A percentile compares a stretch with the other conserved stretches of the same genome.
Conservation (phyloP, 164 flowering plant genomes). For the Santalum album region DNA sequence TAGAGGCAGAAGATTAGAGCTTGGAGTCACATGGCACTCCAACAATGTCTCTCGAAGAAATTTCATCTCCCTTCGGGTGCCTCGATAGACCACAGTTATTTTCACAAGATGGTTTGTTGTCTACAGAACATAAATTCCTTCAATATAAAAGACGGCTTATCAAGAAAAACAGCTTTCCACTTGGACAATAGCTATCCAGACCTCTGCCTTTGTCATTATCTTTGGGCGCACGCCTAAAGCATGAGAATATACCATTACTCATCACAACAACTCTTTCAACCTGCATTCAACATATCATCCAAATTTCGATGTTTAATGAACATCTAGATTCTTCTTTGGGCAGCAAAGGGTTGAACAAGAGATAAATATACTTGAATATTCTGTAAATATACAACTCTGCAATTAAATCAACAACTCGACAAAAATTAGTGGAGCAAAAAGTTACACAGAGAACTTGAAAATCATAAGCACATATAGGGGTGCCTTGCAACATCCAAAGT, state of each 20-base stretch:
- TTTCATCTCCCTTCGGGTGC: conserved; percentile 23
- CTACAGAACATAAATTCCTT: conserved; percentile 50
- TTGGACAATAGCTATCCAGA: conserved; percentile 47
- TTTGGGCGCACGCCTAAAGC: conserved; percentile 97
- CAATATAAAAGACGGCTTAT: conserved; percentile 36
- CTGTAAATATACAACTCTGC: no score
- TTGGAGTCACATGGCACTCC: conserved; percentile 56
- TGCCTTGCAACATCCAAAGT: no score
- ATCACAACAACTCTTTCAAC: conserved; percentile 60
- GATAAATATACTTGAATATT: no score
- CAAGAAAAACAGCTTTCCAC: conserved; percentile 70
- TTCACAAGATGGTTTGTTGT: conserved; percentile 37
- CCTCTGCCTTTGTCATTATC: conserved; percentile 96
- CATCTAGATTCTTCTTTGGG: neutral
- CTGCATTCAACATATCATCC: conserved; percentile 22
- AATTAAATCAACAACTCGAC: no score
- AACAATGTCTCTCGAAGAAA: conserved; percentile 66
- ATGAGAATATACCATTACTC: conserved; percentile 63
- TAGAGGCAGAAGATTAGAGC: conserved; percentile 73
- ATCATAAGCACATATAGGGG: no score
- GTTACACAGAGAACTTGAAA: no score
- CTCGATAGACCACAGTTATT: conserved; percentile 38
- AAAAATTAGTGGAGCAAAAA: no score
- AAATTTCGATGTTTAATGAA: neutral
- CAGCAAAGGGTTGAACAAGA: no score